A percentile compares a stretch with the other conserved stretches of the same genome.
phyloP scores from a whole-genome alignment of 768 basidiomycete species.

The Cystoderma amianthinum region DNA sequence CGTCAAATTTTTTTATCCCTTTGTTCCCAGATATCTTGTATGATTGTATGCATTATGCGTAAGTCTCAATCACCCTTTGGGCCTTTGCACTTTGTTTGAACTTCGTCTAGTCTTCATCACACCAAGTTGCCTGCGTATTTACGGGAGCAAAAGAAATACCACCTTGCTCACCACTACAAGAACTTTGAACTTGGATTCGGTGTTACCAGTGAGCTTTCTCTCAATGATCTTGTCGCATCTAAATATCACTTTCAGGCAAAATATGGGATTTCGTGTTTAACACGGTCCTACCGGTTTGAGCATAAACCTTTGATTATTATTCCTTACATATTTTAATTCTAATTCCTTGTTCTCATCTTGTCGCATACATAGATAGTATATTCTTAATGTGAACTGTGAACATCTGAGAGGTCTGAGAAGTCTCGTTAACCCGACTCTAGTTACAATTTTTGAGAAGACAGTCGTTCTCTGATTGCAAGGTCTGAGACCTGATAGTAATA shows the following conservation, averaged over 20 bases:
- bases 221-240: background rate
- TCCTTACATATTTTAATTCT: no score
- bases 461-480: no score
- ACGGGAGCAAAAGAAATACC: constrained; percentile 93
- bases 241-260: constrained; percentile 47
- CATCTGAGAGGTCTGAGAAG: no score
- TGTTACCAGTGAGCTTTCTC: constrained; percentile 66
- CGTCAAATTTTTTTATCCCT: constrained; percentile 79
- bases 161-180: constrained; percentile 97
- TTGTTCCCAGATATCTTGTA: constrained; percentile 75
- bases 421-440: no score
- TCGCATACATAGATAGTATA: no score
- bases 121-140: constrained; percentile 81
- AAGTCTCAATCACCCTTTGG: constrained; percentile 17
- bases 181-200: constrained; percentile 98
- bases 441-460: no score
- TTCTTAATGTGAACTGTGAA: no score
- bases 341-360: no score
- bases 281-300: constrained; percentile 63
- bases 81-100: background rate
- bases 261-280: constrained; percentile 93
- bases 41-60: constrained; percentile 92
- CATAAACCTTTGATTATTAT: background rate
- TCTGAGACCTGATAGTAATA: no score
- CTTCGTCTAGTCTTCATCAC: constrained; percentile 62